Evolutionary conservation across 2,329 filamentous ascomycete genomes (phyloP).

Genomic region (Fusarium lyarnte): DNA sequence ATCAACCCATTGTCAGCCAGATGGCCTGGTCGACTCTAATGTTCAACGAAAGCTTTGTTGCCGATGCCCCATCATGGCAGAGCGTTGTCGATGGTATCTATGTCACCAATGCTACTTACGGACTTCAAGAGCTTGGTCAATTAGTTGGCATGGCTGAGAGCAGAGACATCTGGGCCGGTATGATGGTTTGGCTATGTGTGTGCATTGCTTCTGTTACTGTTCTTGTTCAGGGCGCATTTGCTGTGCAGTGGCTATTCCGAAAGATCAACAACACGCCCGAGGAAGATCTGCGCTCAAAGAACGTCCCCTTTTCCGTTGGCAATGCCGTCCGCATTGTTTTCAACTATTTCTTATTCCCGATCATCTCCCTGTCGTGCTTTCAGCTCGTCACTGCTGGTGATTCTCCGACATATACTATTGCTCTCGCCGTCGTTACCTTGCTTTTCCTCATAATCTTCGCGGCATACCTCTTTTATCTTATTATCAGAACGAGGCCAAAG

Average conservation of each 20-base stretch:
- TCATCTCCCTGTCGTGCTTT: constrained; percentile 88
- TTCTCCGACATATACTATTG: constrained; percentile 77
- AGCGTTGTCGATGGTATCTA: constrained; percentile 89
- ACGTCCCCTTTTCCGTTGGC: constrained; percentile 84
- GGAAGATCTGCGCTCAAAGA: constrained; percentile 90
- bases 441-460: constrained; percentile 77
- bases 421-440: constrained; percentile 78
- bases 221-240: constrained; percentile 80
- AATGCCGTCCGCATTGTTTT: constrained; percentile 87
- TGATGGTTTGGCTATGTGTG: constrained; percentile 89
- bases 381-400: constrained; percentile 80
- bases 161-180: constrained; percentile 90
- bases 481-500: constrained; percentile 82
- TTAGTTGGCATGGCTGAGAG: constrained; percentile 80
- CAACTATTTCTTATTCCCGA: constrained; percentile 90
- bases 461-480: constrained; percentile 81
- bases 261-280: constrained; percentile 76
- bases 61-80: constrained; percentile 69
- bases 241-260: constrained; percentile 79
- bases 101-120: constrained; percentile 78
- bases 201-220: constrained; percentile 75
- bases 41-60: constrained; percentile 92
- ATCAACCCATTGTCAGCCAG: constrained; percentile 89
- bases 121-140: constrained; percentile 81
- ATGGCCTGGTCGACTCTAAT: constrained; percentile 88